Evolutionary conservation across 306 rosid genomes (phyloP), one percentile per base, ranked within the genome.

Genomic region (Malus sieversii): DNA sequence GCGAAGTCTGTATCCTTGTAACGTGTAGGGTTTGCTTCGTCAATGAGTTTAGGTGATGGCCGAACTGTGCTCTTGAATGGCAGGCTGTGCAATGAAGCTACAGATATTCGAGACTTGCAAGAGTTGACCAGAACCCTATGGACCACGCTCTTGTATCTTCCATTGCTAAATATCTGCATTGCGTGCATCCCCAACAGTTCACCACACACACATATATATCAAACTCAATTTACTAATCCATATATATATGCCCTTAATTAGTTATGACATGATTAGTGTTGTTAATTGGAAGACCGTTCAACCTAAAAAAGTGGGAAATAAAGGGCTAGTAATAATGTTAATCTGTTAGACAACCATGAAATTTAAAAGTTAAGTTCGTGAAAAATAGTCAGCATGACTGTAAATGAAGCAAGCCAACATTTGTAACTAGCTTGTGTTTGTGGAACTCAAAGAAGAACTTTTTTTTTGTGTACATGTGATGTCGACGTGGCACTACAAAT

Each of bases 141-240:
- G 4, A 74, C 35, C 15, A 78, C 78, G 45, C 86, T 82, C 77
- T 61, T 69, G 80, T 78, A 75, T 48, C 53, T 75, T 12, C 80
- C 82, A 65, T 82, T 78, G 66, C 82, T 74, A n/a, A 78, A 53
- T 38, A 82, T 70, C 85, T 67, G 82, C 45, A 42, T 9, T 42
- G 45, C 45, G 10, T 42, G 45, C 45, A 42, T 42, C 11, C 45
- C 45, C 45, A 42, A 42, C 45, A 9, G 42, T 38, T 38, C 45
- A 42, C 45, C 45, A 42, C 11, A 42, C n/a, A 40, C n/a, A n/a
- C 11, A n/a, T 20, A 19, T 33, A 14, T 33, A 46, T 66, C 23
- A 65, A 35, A 42, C 10, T 42, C 12, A n/a, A 12, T 67, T 22
- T 67, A 4, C 48, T 40, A 12, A 33, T 9, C 0, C 6, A 4